A percentile compares a stretch with the other conserved stretches of the same genome.
Conservation (phyloP, 2,329 filamentous ascomycete species). For the Apiospora arundinis region DNA sequence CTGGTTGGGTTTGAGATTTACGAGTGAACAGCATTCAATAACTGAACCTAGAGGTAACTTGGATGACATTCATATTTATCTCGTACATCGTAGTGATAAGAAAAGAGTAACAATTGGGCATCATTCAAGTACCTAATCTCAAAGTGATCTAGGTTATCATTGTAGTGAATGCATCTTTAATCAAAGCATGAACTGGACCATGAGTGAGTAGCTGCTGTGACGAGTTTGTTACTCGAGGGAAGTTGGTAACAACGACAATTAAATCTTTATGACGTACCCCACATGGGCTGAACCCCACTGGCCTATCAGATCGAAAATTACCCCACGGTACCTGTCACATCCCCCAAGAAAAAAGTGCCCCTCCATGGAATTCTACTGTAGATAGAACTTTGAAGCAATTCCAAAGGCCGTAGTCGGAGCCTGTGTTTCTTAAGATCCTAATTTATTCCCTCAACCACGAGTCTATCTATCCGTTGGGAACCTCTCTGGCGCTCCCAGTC, state of each 20-base stretch:
- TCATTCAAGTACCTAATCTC: no score
- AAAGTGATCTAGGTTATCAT: no score
- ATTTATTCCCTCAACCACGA: neutral
- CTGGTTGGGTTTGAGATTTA: constrained; percentile 50
- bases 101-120: no score
- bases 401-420: neutral
- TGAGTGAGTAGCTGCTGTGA: no score
- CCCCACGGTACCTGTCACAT: neutral
- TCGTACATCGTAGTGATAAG: no score
- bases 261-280: neutral
- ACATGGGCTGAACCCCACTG: constrained; percentile 1
- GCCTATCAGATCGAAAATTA: neutral
- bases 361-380: neutral
- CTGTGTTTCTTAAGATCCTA: neutral
- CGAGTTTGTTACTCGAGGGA: neutral
- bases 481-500: neutral
- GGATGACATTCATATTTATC: no score
- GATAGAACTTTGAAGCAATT: constrained; percentile 2
- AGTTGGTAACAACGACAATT: neutral
- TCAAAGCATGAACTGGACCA: no score
- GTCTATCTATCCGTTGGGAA: neutral
- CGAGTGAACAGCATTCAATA: constrained; percentile 28
- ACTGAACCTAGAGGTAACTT: no score
- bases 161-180: no score
- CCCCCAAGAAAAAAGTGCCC: neutral